Evolutionary conservation across 768 basidiomycete species (phyloP), one percentile per base, ranked within the genome.

Genomic region (Russula emetica): DNA sequence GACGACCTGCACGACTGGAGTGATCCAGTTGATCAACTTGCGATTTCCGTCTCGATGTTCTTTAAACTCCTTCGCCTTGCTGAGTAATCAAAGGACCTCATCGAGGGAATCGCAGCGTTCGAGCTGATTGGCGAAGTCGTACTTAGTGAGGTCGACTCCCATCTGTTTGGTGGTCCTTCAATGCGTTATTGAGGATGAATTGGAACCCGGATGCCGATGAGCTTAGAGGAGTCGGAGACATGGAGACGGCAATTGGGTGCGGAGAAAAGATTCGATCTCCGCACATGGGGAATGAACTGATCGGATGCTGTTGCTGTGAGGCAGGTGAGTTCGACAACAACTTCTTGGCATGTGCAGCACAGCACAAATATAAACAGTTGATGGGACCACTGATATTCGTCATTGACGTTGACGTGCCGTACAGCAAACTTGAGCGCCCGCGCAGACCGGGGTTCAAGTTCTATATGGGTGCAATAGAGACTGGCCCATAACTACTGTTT

Each of bases 1-100:
- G 8, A 64, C 22, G 28, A 60, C 22, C 7, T 26, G 34, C 28
- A 55, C 63, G 10, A 49, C 38, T 9, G 63, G 63, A 9, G 28
- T 64, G 6, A 64, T 22, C 26, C 36, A 42, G 22, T 42, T 50
- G n/a, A 64, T 64, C 34, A 64, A 34, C 22, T 34, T 60, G 8
- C 53, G 26, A 55, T 64, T 49, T 50, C 53, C 36, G 0, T 64
- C 53, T 47, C 63, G 58, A 40, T 55, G 60, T 45, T 65, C 55
- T 42, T 56, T 51, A 16, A 61, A 61, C 10, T 53, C 40, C 20
- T 16, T 65, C 16, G 28, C 59, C 36, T 55, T 42, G 11, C 13
- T 42, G 30, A 65, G 34, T 13, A 60, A 3, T 16, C 3, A 11
- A 14, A 61, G 18, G 32, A 65, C 7, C 1, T 34, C 49, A 13